phyloP scores from a whole-genome alignment of 176 grass and related monocot species.

The Poa pratensis region DNA sequence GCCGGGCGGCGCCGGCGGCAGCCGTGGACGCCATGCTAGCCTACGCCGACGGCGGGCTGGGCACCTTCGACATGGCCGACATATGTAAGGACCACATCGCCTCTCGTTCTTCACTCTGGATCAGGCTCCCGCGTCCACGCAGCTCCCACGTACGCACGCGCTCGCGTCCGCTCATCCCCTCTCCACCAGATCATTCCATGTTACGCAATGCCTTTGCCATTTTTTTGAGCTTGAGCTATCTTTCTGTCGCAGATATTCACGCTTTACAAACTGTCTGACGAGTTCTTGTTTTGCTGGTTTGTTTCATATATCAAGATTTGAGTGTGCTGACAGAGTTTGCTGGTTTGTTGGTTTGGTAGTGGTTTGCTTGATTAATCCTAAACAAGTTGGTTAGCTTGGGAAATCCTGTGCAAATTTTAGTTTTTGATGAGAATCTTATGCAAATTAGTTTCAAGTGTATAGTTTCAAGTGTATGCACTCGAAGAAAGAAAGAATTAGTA shows the following conservation, averaged over 20 bases:
- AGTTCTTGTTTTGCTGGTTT: too few relatives aligned
- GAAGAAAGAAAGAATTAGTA: too few relatives aligned
- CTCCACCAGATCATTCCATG: background rate
- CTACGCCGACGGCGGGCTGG: constrained; percentile 60
- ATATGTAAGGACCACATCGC: constrained; percentile 40
- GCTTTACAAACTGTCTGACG: background rate
- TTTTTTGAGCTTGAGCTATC: background rate
- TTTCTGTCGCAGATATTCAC: background rate
- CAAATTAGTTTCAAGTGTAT: too few relatives aligned
- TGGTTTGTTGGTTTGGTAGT: too few relatives aligned
- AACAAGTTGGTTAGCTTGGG: too few relatives aligned
- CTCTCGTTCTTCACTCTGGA: constrained; percentile 15
- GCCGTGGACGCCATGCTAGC: constrained; percentile 75
- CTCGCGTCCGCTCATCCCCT: background rate
- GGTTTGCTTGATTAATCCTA: too few relatives aligned
- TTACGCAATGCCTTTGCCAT: background rate
- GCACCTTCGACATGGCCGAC: constrained; percentile 84
- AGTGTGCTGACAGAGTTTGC: too few relatives aligned
- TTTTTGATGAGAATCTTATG: too few relatives aligned
- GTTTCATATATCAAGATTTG: too few relatives aligned
- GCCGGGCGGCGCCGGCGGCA: constrained; percentile 37
- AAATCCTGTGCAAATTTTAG: too few relatives aligned
- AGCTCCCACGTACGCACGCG: background rate
- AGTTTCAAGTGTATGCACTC: too few relatives aligned
- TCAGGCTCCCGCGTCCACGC: constrained; percentile 6